Percentiles rank a stretch among this genome's conserved stretches.
These are phyloP conservation scores for Mallotus repandus DNA, from an alignment of 441 rosid species.

Conservation along the genomic window DNA sequence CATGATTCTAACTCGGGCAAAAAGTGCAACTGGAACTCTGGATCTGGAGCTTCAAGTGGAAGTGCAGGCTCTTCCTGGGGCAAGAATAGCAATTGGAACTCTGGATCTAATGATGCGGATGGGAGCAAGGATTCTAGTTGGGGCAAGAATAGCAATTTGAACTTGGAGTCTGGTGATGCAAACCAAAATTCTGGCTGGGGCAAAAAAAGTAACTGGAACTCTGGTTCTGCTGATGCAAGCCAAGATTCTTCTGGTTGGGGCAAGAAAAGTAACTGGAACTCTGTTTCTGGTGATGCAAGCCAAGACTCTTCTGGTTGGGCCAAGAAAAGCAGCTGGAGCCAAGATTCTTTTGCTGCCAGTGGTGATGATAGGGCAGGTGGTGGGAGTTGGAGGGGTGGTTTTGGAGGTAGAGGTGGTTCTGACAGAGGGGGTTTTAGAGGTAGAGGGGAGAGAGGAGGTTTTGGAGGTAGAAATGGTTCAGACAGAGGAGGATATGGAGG, in stretches of 20 bases:
- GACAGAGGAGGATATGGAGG: slow-evolving; percentile 44
- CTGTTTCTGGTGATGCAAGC: slow-evolving; percentile 30
- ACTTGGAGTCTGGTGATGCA: slow-evolving; percentile 19
- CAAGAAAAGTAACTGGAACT: slow-evolving; percentile 35
- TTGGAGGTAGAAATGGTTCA: slow-evolving; percentile 41
- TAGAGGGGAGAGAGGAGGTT: slow-evolving; percentile 27
- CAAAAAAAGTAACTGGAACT: slow-evolving; percentile 28
- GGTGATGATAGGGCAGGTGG: slow-evolving; percentile 38
- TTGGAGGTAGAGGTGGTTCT: slow-evolving; percentile 41
- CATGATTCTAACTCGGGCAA: slow-evolving; percentile 9
- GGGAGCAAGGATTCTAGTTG: slow-evolving; percentile 25
- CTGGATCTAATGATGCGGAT: slow-evolving; percentile 8
- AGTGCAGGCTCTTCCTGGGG: slow-evolving; percentile 15
- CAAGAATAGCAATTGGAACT: slow-evolving; percentile 9
- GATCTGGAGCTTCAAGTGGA: slow-evolving; percentile 9
- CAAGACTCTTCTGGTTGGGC: slow-evolving; percentile 29
- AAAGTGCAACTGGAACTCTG: slow-evolving; percentile 8
- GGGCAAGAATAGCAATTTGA: slow-evolving; percentile 33
- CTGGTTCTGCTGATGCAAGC: slow-evolving; percentile 30
- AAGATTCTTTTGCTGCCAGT: slow-evolving; percentile 33
- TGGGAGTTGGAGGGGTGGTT: slow-evolving; percentile 52
- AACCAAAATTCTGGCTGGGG: slow-evolving; percentile 32
- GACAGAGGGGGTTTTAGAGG: slow-evolving; percentile 34
- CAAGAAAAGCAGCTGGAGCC: slow-evolving; percentile 39
- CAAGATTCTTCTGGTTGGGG: slow-evolving; percentile 30